Conservation (phyloP, 108 stramenopile genomes). For the Asterionellopsis glacialis region DNA sequence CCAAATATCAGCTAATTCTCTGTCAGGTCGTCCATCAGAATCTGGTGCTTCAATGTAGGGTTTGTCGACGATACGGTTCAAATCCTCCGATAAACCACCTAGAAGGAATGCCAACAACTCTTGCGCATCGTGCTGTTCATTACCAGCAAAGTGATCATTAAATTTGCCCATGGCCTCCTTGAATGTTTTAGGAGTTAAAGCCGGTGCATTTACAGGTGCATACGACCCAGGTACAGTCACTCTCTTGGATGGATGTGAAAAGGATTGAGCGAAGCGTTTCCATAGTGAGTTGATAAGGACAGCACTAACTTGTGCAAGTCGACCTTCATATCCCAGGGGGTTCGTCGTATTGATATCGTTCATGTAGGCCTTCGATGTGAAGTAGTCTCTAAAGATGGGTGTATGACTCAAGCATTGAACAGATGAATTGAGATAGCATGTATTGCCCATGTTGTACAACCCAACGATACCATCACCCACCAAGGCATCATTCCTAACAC, state of each 20-base stretch:
- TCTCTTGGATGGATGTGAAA: slow-evolving; percentile 29
- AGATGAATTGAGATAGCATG: slow-evolving; percentile 94
- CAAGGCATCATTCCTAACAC: slow-evolving; percentile 14
- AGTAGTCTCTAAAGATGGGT: slow-evolving; percentile 89
- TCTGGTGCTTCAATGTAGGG: slow-evolving; percentile 94
- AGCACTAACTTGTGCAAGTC: slow-evolving; percentile 90
- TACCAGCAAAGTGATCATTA: slow-evolving; percentile 90
- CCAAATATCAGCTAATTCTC: slow-evolving; percentile 95
- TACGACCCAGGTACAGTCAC: slow-evolving; percentile 65
- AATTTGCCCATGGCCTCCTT: slow-evolving; percentile 88
- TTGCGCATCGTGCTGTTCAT: slow-evolving; percentile 98
- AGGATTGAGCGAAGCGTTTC: slow-evolving; percentile 44
- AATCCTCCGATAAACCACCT: slow-evolving; percentile 92
- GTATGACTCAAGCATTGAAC: slow-evolving; percentile 95
- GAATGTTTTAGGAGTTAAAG: slow-evolving; percentile 89
- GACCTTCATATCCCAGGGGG: slow-evolving; percentile 90
- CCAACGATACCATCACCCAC: slow-evolving; percentile 84
- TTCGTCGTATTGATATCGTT: slow-evolving; percentile 93
- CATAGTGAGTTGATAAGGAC: slow-evolving; percentile 86
- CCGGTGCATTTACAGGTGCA: slow-evolving; percentile 63
- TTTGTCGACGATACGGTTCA: slow-evolving; percentile 94
- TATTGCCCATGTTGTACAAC: slow-evolving; percentile 91
- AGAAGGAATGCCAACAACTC: slow-evolving; percentile 89
- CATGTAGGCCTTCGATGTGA: slow-evolving; percentile 84
- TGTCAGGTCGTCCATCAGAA: slow-evolving; percentile 89